Evolutionary conservation across 441 rosid species (phyloP).

Genomic region (Gossypium davidsonii): DNA sequence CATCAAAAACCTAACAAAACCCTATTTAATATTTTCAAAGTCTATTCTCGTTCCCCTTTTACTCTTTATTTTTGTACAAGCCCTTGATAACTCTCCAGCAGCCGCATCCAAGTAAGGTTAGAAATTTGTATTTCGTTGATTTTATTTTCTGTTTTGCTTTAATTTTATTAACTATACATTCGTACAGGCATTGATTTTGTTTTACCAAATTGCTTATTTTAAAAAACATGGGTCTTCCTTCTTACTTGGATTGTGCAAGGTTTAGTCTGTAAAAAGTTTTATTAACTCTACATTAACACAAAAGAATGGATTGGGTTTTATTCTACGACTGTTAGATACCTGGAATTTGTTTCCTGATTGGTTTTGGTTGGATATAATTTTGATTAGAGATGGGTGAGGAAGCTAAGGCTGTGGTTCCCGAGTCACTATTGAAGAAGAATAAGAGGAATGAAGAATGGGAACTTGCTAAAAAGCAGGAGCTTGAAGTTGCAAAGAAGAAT

Average conservation of each 20-base stretch:
- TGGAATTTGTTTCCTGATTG: background rate
- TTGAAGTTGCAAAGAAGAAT: conserved; percentile 38
- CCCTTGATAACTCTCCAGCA: background rate
- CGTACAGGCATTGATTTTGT: background rate
- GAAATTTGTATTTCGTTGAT: background rate
- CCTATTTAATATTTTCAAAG: background rate
- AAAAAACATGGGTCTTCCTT: background rate
- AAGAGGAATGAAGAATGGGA: conserved; percentile 74
- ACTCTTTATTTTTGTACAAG: background rate
- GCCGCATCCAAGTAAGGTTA: background rate
- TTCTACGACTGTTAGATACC: background rate
- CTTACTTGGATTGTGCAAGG: background rate
- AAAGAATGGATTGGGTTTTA: background rate
- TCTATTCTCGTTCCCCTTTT: background rate
- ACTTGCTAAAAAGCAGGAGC: conserved; percentile 39
- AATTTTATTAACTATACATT: background rate
- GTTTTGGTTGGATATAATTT: background rate
- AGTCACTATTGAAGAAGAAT: conserved; percentile 66
- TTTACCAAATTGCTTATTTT: background rate
- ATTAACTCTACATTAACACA: background rate
- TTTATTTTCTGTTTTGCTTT: background rate
- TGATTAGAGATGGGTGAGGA: conserved; percentile 44
- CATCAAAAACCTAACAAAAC: background rate
- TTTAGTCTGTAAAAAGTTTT: background rate
- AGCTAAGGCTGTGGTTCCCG: conserved; percentile 44